Base-by-base conservation (phyloP, 169 alveolate species). In the Plasmodium falciparum region DNA sequence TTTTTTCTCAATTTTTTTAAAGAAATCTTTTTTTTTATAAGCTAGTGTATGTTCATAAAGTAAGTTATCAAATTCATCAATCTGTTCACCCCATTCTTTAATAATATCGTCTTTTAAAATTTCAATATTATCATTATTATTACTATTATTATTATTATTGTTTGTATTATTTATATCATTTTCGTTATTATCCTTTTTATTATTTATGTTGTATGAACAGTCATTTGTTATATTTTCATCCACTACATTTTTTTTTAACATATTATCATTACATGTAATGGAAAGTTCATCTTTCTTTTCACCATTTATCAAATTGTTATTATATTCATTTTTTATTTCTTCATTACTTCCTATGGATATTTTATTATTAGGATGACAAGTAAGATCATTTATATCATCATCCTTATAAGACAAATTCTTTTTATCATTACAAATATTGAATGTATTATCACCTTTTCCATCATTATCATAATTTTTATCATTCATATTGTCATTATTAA, bases 51-150 rank as follows among this genome's bases (percentile, higher is more conserved):
- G 66, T 52, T 80, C 90, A 29, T 80, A 67, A 7, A 67, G 15
- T n/a, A 80, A 47, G 50, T 80, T 80, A 39, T 80, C 90, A 43
- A 67, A 80, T 15, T 80, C 83, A 43, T 80, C 90, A 15, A 80
- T 80, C 12, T 80, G 90, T 9, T 66, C 73, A 29, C 90, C 58
- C 90, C 90, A 80, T 80, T 80, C 90, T 67, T 80, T 80, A 50
- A 80, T 71, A 13, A 80, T 26, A 9, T 33, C 63, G 15, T 80
- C 90, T 13, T 17, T 80, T 17, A 80, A 20, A 22, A 61, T 15
- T 69, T 80, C 83, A 3, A 29, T 13, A 3, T 24, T 33, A 5
- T 67, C 83, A 39, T 39, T 39, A 39, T 39, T 13, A 1, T 24
- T 20, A 5, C 54, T 73, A 33, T 33, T 33, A 33, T 33, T 33